Conservation (phyloP, 345 rosid genomes). For the Eutrema japonicum region DNA sequence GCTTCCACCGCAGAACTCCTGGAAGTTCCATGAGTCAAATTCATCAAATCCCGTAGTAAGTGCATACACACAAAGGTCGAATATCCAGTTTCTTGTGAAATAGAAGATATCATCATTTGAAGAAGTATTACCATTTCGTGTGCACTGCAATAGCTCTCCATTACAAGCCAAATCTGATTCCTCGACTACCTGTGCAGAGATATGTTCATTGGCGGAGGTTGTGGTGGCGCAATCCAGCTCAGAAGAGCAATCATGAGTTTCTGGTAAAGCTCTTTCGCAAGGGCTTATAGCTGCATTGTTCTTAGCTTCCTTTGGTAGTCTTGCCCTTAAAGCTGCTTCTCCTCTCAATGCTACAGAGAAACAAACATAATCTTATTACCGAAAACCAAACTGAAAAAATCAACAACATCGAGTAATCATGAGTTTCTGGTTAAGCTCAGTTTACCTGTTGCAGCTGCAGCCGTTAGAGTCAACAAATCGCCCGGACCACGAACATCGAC, state of each 20-base stretch:
- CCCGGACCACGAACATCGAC: conserved; percentile 80
- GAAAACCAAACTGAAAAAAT: not conserved
- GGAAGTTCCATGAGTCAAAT: conserved; percentile 38
- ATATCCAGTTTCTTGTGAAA: not conserved
- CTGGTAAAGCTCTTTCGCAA: conserved; percentile 60
- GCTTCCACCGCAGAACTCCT: conserved; percentile 72
- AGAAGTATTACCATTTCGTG: conserved; percentile 63
- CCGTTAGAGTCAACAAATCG: conserved; percentile 88
- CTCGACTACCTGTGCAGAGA: conserved; percentile 32
- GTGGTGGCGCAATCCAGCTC: conserved; percentile 27
- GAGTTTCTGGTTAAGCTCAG: too few relatives aligned
- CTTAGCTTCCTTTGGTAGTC: conserved; percentile 86
- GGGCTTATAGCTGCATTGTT: conserved; percentile 89
- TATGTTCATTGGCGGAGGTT: conserved; percentile 20
- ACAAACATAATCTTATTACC: not conserved
- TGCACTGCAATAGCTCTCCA: conserved; percentile 76
- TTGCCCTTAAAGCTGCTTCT: conserved; percentile 76
- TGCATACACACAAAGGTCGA: not conserved
- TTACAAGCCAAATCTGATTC: conserved; percentile 54
- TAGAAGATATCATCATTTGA: not conserved
- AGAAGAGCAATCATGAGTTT: conserved; percentile 44
- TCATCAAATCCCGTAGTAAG: conserved; percentile 1
- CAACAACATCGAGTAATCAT: too few relatives aligned
- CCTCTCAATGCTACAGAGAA: conserved; percentile 76
- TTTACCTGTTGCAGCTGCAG: conserved; percentile 97